Base-by-base conservation (phyloP, 139 green algal genomes). In the Chlamydomonas incerta region DNA sequence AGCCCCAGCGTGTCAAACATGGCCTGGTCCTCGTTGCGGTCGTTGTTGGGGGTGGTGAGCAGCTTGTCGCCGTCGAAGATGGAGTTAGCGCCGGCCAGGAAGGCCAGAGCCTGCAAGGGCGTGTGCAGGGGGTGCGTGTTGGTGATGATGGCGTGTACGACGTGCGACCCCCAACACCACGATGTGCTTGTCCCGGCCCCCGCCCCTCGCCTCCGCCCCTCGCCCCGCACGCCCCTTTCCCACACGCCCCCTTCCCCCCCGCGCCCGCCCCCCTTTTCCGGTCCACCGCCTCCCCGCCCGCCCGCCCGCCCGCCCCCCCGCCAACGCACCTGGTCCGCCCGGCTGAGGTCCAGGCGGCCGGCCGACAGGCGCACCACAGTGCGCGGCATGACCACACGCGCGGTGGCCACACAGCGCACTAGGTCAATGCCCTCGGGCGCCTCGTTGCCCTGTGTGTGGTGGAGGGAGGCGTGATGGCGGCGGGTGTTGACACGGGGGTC, bases 11-110 rank as follows among this genome's bases (percentile, higher is more conserved):
- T 35, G n/a, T 93, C 90, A 88, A 99, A 98, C 95, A 99, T 96
- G 50, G 88, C 65, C 37, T 9, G 21, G 79, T 97, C 93, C 71
- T 94, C 91, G 82, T 93, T 82, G n/a, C 93, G 82, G 82, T 98
- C 96, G 79, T 98, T 98, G 93, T 99, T 99, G 68, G 95, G 88
- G 0, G 98, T 99, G 28, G 98, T 99, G 10, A 99, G 93, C 72
- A 99, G 96, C 93, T 97, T 98, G 93, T 99, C 97, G 41, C 98
- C 98, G 62, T 97, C 96, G 89, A 99, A 99, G 80, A 99, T 98
- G 80, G 90, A 96, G 94, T 99, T 99, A 67, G 98, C 98, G 28
- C 98, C 98, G 2, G 98, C 96, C 91, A 99, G 85, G 92, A 99
- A 99, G 80, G 95, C 97, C 66, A 99, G 87, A 31, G 96, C 97